Evolutionary conservation across 352 stramenopile genomes (phyloP), one percentile per base, ranked within the genome.

Genomic region (Aphanomyces astaci): DNA sequence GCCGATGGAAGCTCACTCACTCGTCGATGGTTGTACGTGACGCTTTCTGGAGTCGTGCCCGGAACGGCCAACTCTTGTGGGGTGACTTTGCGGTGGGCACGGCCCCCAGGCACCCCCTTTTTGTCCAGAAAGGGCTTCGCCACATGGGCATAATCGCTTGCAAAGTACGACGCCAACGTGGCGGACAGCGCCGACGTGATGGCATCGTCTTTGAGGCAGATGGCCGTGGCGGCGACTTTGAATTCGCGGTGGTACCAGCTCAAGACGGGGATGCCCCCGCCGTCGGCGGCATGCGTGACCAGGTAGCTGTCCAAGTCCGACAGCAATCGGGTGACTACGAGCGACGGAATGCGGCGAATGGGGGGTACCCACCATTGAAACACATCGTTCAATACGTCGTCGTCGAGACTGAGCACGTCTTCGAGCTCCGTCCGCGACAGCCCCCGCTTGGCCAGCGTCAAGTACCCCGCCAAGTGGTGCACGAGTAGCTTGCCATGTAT

Each of bases 221-320:
- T 40, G 5, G 22, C 51, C 5, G 1, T 30, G 22, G 51, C 51
- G 5, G 51, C 51, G 5, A 59, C 51, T 30, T 59, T 59, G 51
- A 59, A 59, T 59, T 59, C 51, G 27, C 51, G 51, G n/a, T 59
- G 51, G 51, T 59, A 59, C 51, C 51, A 59, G 30, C 30, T 59
- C 51, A 59, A 30, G 30, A 59, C 51, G 30, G 51, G 51, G 5
- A 59, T 32, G 51, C 51, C 51, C n/a, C n/a, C n/a, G 5, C 51
- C 51, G 30, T 59, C 51, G 22, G 30, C 51, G 25, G 25, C 51
- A 36, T 59, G 51, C 7, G 51, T 59, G 17, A 59, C 51, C 22
- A 59, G 25, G 30, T 59, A 59, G 30, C 51, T 59, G 13, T 59
- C 51, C 17, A 59, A 25, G n/a, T 59, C 51, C 22, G 51, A 33